Percentiles rank a stretch among this genome's conserved stretches.
These are phyloP conservation scores for Porphyrellus cyaneotinctus DNA, from an alignment of 768 basidiomycete species.

Conservation along the genomic window DNA sequence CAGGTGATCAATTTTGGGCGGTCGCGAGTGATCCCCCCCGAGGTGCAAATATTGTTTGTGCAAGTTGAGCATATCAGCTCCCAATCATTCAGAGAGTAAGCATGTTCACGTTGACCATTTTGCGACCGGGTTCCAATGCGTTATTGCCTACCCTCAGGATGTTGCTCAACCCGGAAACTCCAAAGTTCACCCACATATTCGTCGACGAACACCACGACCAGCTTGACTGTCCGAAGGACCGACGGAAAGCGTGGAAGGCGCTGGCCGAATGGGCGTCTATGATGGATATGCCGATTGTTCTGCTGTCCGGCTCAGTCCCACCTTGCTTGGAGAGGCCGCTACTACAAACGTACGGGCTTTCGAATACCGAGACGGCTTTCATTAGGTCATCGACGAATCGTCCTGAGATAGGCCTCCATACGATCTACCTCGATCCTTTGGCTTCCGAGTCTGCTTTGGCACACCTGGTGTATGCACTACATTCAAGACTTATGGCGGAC, in stretches of 20 bases:
- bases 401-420: conserved; percentile 3
- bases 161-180: not conserved
- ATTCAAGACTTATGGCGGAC: not conserved
- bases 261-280: not conserved
- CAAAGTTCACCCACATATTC: not conserved
- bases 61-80: conserved; percentile 6
- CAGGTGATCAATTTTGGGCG: not conserved
- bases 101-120: not conserved
- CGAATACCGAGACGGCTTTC: not conserved
- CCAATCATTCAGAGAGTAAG: not conserved
- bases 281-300: not conserved
- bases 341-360: not conserved
- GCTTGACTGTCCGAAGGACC: not conserved
- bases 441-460: not conserved
- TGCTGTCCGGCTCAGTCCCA: not conserved
- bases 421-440: not conserved
- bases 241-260: not conserved
- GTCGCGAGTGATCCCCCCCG: not conserved
- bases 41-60: conserved; percentile 2
- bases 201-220: conserved; percentile 10
- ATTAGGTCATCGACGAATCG: not conserved
- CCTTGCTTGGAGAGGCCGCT: not conserved
- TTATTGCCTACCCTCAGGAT: not conserved
- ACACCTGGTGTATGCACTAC: not conserved
- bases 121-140: not conserved